These are phyloP conservation scores for Suillus luteus DNA, from an alignment of 768 basidiomycete genomes.

Conservation along the genomic window DNA sequence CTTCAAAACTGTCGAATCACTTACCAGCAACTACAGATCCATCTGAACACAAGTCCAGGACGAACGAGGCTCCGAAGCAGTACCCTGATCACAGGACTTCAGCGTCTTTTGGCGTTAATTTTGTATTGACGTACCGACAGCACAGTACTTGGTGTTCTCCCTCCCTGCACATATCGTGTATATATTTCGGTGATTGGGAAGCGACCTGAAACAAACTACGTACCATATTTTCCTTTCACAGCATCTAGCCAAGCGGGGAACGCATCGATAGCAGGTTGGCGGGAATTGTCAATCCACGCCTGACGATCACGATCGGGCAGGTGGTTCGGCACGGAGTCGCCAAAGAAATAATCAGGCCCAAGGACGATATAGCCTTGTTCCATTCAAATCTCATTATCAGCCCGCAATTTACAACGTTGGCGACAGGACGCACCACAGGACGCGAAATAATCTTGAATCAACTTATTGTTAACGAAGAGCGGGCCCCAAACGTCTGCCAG, in stretches of 20 bases:
- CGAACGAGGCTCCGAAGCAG: slow-evolving; percentile 56
- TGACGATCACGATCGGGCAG: slow-evolving; percentile 31
- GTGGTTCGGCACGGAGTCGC: slow-evolving; percentile 42
- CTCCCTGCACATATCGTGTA: slow-evolving; percentile 19
- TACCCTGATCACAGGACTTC: slow-evolving; percentile 42
- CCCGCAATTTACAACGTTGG: background rate
- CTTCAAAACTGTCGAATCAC: slow-evolving; percentile 1
- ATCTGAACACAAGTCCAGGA: slow-evolving; percentile 44
- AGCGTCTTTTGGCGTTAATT: background rate
- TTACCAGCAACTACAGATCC: slow-evolving; percentile 49
- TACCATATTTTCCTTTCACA: slow-evolving; percentile 52
- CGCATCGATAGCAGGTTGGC: slow-evolving; percentile 36
- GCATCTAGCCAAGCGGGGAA: slow-evolving; percentile 53
- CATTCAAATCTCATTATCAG: background rate
- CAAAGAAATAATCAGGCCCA: slow-evolving; percentile 63
- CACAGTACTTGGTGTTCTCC: slow-evolving; percentile 37
- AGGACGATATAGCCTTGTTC: slow-evolving; percentile 54
- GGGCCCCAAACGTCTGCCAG: slow-evolving; percentile 58
- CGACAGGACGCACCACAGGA: slow-evolving; percentile 46
- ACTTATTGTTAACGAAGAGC: slow-evolving; percentile 53
- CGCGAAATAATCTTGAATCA: slow-evolving; percentile 65
- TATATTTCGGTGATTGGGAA: slow-evolving; percentile 18
- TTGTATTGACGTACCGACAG: slow-evolving; percentile 40
- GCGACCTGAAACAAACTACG: background rate
- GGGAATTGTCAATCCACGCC: slow-evolving; percentile 41